Conservation (phyloP, 129 eudicot genomes). For the Calendula officinalis region DNA sequence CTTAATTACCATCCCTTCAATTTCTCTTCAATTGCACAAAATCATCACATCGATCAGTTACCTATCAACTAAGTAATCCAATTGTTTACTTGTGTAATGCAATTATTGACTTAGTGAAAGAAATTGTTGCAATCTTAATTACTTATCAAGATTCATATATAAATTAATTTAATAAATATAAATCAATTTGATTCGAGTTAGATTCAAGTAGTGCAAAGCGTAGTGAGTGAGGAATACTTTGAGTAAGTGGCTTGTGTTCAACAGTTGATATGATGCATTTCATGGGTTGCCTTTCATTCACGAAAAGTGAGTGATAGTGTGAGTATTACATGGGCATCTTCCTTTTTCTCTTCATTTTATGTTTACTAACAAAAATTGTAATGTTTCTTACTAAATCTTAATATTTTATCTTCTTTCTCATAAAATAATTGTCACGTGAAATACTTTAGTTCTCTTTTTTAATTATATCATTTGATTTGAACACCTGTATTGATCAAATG, state of each 20-base stretch:
- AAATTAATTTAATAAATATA: not conserved
- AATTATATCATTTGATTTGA: too few relatives aligned
- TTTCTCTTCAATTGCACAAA: not conserved
- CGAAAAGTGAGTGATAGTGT: conserved; percentile 72
- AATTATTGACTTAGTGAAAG: not conserved
- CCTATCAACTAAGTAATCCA: too few relatives aligned
- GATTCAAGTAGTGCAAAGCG: conserved; percentile 44
- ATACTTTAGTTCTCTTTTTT: not conserved
- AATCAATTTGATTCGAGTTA: conserved; percentile 29
- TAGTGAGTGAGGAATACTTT: conserved; percentile 53
- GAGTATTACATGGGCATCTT: conserved; percentile 47
- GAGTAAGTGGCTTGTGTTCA: conserved; percentile 65
- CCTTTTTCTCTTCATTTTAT: not conserved
- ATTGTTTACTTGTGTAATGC: conserved; percentile 4
- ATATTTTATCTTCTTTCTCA: too few relatives aligned
- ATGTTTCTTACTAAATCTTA: too few relatives aligned
- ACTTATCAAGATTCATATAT: not conserved
- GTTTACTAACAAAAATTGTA: too few relatives aligned
- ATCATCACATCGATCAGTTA: not conserved
- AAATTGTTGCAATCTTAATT: not conserved
- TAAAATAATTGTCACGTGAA: too few relatives aligned
- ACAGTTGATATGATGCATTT: conserved; percentile 43
- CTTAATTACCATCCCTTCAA: not conserved
- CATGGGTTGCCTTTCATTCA: conserved; percentile 77
- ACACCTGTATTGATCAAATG: too few relatives aligned